Evolutionary conservation across 2,329 filamentous ascomycete genomes (phyloP).

Genomic region (Trichoderma afroharzianum): DNA sequence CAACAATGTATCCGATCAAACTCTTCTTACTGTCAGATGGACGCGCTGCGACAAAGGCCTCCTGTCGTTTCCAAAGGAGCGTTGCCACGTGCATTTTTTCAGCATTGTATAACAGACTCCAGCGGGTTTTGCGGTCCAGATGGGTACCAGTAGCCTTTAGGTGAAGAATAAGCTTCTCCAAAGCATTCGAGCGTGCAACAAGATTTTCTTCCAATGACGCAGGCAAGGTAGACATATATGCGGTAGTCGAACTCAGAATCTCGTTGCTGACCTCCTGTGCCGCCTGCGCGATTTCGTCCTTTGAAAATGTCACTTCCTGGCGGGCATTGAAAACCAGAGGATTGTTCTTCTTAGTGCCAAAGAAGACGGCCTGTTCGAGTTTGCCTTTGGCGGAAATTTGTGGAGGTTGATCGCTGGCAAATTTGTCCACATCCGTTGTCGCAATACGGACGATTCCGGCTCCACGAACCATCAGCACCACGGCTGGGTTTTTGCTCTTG

Average conservation of each 20-base stretch:
- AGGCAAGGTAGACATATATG: conserved; percentile 68
- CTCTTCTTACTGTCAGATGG: conserved; percentile 61
- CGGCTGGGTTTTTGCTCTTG: conserved; percentile 59
- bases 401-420: conserved; percentile 55
- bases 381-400: conserved; percentile 79
- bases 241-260: conserved; percentile 72
- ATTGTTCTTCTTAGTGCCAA: conserved; percentile 75
- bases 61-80: conserved; percentile 76
- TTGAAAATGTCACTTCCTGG: conserved; percentile 62
- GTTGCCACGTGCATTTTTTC: conserved; percentile 83
- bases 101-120: conserved; percentile 81
- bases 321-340: conserved; percentile 79
- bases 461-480: conserved; percentile 60
- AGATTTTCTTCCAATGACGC: conserved; percentile 81
- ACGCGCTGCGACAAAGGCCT: conserved; percentile 60
- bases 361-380: conserved; percentile 93
- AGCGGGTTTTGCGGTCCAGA: conserved; percentile 66
- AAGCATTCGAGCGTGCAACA: conserved; percentile 64
- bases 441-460: conserved; percentile 59
- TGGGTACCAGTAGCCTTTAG: conserved; percentile 63
- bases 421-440: conserved; percentile 56
- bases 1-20: conserved; percentile 70
- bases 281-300: conserved; percentile 69
- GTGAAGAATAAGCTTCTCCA: conserved; percentile 71
- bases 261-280: conserved; percentile 76